Evolutionary conservation across 1,284 basidiomycete genomes (phyloP), one percentile per base, ranked within the genome.

Genomic region (Apiotrichum mycotoxinovorans): DNA sequence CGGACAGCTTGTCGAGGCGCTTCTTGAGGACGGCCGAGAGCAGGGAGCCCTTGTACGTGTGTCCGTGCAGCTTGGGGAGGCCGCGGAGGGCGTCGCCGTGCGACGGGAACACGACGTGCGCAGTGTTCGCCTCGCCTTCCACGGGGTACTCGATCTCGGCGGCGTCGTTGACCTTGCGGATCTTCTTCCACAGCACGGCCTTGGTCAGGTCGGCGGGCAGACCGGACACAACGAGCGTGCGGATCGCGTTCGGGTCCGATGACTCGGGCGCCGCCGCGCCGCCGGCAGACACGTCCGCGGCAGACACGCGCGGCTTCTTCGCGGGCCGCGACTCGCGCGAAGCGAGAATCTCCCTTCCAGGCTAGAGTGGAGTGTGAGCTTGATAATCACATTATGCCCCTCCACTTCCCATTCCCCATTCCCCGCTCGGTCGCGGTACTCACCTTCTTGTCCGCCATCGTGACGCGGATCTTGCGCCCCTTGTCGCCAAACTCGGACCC

Each of bases 11-110:
- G 50, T 93, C 87, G 5, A 91, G 78, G 2, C 90, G 85, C 72
- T 93, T 93, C 80, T 97, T 97, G 61, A 97, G 82, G 8, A 88
- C 86, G n/a, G 87, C 90, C 8, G 88, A 91, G 26, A 98, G 83
- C 17, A 93, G 79, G 3, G 83, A 81, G 42, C 92, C 92, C 75
- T 97, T 96, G 83, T 88, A 97, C 41, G 93, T 86, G 72, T 96
- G 92, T 0, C 91, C 91, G 71, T 98, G 91, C 1, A 98, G 84
- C 77, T 91, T 93, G 57, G 78, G 80, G 30, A 91, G 83, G 1
- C 88, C 88, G 22, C 86, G 84, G 50, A 83, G 81, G 0, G 93
- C 91, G 54, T 84, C 79, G 5, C 81, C 80, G 11, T 92, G 86
- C 0, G 84, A 85, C 1, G 82, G 78, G 75, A 95, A 96, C 30